A percentile compares a stretch with the other conserved stretches of the same genome.
These are phyloP conservation scores for Anisogramma anomala DNA, from an alignment of 2,329 filamentous ascomycete genomes.

Conservation along the genomic window DNA sequence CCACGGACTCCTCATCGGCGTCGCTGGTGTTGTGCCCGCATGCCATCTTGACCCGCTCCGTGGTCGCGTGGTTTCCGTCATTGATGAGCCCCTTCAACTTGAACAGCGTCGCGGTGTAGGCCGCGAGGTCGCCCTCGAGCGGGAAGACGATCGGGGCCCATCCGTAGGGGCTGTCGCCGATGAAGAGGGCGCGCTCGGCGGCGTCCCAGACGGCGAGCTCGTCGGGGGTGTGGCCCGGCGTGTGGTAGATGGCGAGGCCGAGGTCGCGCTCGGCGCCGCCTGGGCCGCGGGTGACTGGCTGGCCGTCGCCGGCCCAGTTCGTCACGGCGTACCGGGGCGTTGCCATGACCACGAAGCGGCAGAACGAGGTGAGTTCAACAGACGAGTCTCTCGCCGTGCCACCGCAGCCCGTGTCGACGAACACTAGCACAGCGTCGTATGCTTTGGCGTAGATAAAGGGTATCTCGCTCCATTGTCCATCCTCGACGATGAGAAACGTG, in stretches of 20 bases:
- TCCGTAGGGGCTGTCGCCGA: conserved; percentile 36
- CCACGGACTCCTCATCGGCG: not conserved
- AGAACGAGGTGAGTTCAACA: conserved; percentile 24
- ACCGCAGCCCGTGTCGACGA: conserved; percentile 36
- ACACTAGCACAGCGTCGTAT: conserved; percentile 25
- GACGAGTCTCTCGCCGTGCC: conserved; percentile 21
- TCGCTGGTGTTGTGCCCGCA: conserved; percentile 6
- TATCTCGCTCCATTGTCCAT: conserved; percentile 30
- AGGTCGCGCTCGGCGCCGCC: conserved; percentile 17
- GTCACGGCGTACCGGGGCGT: conserved; percentile 30
- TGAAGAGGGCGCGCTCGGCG: conserved; percentile 30
- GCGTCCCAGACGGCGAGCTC: conserved; percentile 33
- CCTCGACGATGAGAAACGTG: conserved; percentile 33
- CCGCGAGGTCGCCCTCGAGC: conserved; percentile 11
- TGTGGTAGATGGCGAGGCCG: conserved; percentile 31
- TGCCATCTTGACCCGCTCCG: conserved; percentile 1
- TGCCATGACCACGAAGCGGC: conserved; percentile 24
- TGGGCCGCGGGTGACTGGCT: conserved; percentile 19
- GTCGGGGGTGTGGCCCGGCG: conserved; percentile 36
- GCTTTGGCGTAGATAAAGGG: conserved; percentile 36
- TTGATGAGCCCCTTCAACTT: conserved; percentile 12
- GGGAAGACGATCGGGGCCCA: conserved; percentile 18
- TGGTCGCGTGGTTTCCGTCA: conserved; percentile 8
- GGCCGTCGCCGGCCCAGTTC: conserved; percentile 28
- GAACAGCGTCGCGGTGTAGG: conserved; percentile 13